Base-by-base conservation (phyloP, 306 rosid genomes). In the Mimosa bimucronata region DNA sequence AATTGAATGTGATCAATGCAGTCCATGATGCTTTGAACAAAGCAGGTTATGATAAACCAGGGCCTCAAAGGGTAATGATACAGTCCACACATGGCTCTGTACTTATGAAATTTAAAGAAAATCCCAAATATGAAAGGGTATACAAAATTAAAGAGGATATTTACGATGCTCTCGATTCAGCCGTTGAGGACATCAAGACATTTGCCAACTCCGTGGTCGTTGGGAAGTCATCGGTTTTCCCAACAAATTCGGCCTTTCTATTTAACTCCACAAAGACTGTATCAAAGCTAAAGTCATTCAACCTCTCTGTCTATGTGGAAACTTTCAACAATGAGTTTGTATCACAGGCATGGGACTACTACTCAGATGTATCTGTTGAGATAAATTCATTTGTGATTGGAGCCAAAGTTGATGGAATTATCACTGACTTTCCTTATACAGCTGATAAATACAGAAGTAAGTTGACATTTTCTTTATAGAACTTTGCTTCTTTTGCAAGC, bases 271-370 rank as follows among this genome's bases (percentile, higher is more conserved):
- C 98, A 29, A 29, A 79, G 28, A 84, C 81, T 16, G 90, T 90
- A 12, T 4, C 37, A 1, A 84, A 84, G 88, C 74, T 95, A 40
- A 67, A 84, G 10, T 80, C 88, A 23, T 67, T 40, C 37, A 86
- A 89, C 58, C 86, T 95, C 76, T 50, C 86, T 3, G 94, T 94
- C 37, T 94, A 89, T 79, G 98, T 89, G 12, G 92, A 89, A 83
- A 77, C 82, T 52, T 92, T 92, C 84, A 90, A 89, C 92, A 92
- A 95, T 76, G 98, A 95, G 81, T 95, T 92, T 83, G 94, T 92
- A 26, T 88, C 98, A 68, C 98, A 95, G 87, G 87, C 98, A 66
- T 95, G 97, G 97, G 98, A 95, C 84, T 95, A 84, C 87, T 92
- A 90, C 91, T 92, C 97, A 0, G 98, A 95, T 80, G 73, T 94